Percentiles rank a stretch among this genome's conserved stretches.
These are phyloP conservation scores for Microdochium bolleyi DNA, from an alignment of 2,329 filamentous ascomycete species.

Conservation along the genomic window DNA sequence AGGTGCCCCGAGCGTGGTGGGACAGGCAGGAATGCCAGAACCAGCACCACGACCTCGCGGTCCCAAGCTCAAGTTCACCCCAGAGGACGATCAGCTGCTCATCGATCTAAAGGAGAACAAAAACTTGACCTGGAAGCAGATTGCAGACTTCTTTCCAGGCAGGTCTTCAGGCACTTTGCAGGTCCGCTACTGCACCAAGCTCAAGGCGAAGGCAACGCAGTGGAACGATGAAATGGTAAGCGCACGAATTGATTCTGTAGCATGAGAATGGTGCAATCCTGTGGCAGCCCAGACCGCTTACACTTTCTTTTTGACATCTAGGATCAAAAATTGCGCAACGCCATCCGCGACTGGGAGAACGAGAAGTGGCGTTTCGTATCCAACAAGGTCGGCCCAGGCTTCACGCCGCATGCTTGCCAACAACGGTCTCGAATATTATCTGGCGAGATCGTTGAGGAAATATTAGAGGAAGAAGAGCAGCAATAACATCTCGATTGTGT, in stretches of 20 bases:
- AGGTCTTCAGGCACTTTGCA: constrained; percentile 85
- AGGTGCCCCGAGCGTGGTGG: constrained; percentile 76
- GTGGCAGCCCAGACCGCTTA: constrained; percentile 4
- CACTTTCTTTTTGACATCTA: constrained; percentile 24
- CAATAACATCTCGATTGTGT: constrained; percentile 23
- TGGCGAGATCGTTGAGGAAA: constrained; percentile 25
- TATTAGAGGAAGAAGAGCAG: constrained; percentile 35
- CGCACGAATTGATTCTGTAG: constrained; percentile 4
- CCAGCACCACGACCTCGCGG: constrained; percentile 75
- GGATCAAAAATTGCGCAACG: constrained; percentile 70
- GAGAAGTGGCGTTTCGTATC: constrained; percentile 91
- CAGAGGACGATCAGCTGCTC: constrained; percentile 81
- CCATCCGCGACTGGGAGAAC: constrained; percentile 78
- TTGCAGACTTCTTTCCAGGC: constrained; percentile 91
- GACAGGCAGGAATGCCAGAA: constrained; percentile 77
- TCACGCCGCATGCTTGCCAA: constrained; percentile 79
- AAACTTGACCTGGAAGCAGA: constrained; percentile 94
- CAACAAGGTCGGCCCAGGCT: constrained; percentile 83
- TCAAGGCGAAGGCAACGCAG: constrained; percentile 86
- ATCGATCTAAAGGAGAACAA: constrained; percentile 92
- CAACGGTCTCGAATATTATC: constrained; percentile 65
- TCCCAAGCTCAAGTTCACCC: constrained; percentile 89
- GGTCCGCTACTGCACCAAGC: constrained; percentile 89
- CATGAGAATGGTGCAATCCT: constrained; percentile 5
- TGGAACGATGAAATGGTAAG: constrained; percentile 92